phyloP scores from a whole-genome alignment of 139 green algal genomes.

The Nannochloris sp. region DNA sequence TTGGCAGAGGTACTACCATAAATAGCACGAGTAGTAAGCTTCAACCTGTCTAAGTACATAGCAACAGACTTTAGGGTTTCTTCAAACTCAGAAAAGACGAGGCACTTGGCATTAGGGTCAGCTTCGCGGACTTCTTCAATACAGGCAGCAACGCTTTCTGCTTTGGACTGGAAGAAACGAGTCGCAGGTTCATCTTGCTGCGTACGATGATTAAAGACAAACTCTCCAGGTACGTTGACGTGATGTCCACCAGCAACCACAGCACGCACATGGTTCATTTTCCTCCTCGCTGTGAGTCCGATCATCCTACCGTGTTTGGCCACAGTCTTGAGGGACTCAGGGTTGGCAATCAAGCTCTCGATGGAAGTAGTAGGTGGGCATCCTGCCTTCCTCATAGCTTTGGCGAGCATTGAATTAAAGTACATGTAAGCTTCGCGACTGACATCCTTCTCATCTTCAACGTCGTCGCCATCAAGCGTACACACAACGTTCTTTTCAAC shows the following conservation, averaged over 20 bases:
- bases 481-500: not conserved
- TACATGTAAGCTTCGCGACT: too few relatives aligned
- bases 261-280: not conserved
- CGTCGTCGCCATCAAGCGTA: slow-evolving; percentile 5
- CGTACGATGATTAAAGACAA: not conserved
- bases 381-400: too few relatives aligned
- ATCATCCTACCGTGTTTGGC: not conserved
- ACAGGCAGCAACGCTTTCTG: not conserved
- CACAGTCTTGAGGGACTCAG: too few relatives aligned
- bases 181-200: not conserved
- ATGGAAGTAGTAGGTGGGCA: too few relatives aligned
- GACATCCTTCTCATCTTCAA: too few relatives aligned
- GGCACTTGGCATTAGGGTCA: slow-evolving; percentile 15
- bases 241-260: not conserved
- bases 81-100: slow-evolving; percentile 16
- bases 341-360: too few relatives aligned
- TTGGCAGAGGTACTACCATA: slow-evolving; percentile 4
- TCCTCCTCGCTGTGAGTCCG: not conserved
- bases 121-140: slow-evolving; percentile 2
- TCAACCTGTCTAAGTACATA: not conserved
- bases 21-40: slow-evolving; percentile 3
- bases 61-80: slow-evolving; percentile 5
- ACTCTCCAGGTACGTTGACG: not conserved
- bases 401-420: too few relatives aligned
- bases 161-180: not conserved